Evolutionary conservation across 495 filamentous ascomycete species (phyloP).

Genomic region (Trypethelium eluteriae): DNA sequence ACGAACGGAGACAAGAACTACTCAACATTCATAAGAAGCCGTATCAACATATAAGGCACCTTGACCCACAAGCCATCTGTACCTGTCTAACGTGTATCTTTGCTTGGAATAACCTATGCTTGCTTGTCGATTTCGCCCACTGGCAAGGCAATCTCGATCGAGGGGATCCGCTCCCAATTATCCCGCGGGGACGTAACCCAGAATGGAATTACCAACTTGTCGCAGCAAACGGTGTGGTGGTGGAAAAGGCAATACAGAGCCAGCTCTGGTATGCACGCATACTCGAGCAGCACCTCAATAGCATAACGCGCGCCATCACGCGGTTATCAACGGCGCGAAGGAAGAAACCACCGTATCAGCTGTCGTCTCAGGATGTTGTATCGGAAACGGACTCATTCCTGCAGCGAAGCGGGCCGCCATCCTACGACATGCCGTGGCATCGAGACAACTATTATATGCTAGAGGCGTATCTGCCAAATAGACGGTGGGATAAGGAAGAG

Average conservation of each 20-base stretch:
- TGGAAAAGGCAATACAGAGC: slow-evolving; percentile 37
- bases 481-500: slow-evolving; percentile 22
- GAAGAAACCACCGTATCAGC: slow-evolving; percentile 43
- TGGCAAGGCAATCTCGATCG: slow-evolving; percentile 47
- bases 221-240: slow-evolving; percentile 35
- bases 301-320: slow-evolving; percentile 43
- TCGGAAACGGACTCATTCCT: slow-evolving; percentile 44
- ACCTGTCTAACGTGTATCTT: slow-evolving; percentile 47
- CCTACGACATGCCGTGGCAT: slow-evolving; percentile 44
- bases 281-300: slow-evolving; percentile 45
- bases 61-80: slow-evolving; percentile 39
- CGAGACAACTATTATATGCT: slow-evolving; percentile 51
- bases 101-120: slow-evolving; percentile 46
- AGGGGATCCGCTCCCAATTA: slow-evolving; percentile 45
- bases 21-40: slow-evolving; percentile 37
- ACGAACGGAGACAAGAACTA: slow-evolving; percentile 34
- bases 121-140: slow-evolving; percentile 47
- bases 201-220: slow-evolving; percentile 44
- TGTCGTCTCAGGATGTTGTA: slow-evolving; percentile 41
- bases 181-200: slow-evolving; percentile 38
- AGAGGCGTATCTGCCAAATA: slow-evolving; percentile 30
- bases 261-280: slow-evolving; percentile 45
- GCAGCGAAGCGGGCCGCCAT: slow-evolving; percentile 39
- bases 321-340: slow-evolving; percentile 43
- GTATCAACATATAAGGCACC: slow-evolving; percentile 43